Base-by-base conservation (phyloP, 192 early-diverging fungal genomes). In the Umbelopsis sp. region DNA sequence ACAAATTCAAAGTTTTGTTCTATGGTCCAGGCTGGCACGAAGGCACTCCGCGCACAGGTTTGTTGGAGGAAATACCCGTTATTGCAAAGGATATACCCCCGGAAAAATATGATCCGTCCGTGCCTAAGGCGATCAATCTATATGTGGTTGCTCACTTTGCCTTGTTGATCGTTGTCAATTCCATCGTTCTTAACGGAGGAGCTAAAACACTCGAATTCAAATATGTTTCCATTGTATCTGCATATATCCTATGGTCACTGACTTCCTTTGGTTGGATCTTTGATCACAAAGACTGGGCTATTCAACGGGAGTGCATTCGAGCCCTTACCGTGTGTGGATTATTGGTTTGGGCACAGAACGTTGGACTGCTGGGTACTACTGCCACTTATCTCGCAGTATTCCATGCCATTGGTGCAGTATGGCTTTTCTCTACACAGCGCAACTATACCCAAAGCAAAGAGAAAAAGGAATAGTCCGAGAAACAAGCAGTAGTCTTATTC, bases 21-120 rank as follows among this genome's bases (percentile, higher is more conserved):
- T 82, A 82, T 75, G 85, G 85, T 5, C 85, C 85, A 25, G 85
- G 85, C 9, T 87, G 85, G 85, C 81, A 85, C 71, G 71, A 78
- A 32, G 82, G 75, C 47, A 74, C 75, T 0, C 82, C 82, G 32
- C 76, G 82, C n/a, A 80, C 74, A 5, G 82, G 82, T 22, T 69
- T 83, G 8, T 54, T 83, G 53, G 71, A 68, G 20, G 82, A 83
- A 52, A 83, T 83, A 12, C 82, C 82, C 0, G 72, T 79, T 14
- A 73, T 83, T 4, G 78, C 80, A 29, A 66, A 78, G n/a, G 77
- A 83, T 45, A 68, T 77, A 21, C 79, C 82, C 43, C 79, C 82
- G 20, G 47, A 66, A 36, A 83, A 83, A 54, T 80, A 83, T 49
- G 83, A 86, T 29, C 85, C 83, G 0, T 24, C 59, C 5, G 59